Conservation (phyloP, 441 rosid genomes). For the Eutrema salsugineum region DNA sequence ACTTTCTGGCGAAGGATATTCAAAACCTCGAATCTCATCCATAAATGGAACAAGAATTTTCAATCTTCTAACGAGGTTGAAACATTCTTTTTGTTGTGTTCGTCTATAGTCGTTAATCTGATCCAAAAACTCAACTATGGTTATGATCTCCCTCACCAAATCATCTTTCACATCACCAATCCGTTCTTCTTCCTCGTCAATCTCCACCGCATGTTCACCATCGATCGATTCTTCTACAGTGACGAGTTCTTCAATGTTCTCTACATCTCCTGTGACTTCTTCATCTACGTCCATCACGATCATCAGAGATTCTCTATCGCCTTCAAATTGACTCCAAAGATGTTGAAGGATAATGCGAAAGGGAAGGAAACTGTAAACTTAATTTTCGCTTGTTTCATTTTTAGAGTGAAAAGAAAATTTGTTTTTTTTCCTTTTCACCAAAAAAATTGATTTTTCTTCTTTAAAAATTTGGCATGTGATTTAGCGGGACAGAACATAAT, state of each 20-base stretch:
- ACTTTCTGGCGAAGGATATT: slow-evolving; percentile 21
- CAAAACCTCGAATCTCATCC: slow-evolving; percentile 48
- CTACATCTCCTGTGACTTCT: slow-evolving; percentile 2
- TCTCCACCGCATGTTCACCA: not conserved
- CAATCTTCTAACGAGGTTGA: slow-evolving; percentile 48
- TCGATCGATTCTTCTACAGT: not conserved
- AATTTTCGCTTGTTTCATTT: slow-evolving; percentile 20
- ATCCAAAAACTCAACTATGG: slow-evolving; percentile 36
- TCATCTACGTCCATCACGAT: slow-evolving; percentile 14
- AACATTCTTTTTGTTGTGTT: slow-evolving; percentile 52
- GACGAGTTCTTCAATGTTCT: slow-evolving; percentile 1
- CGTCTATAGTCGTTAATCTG: slow-evolving; percentile 40
- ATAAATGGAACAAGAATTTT: slow-evolving; percentile 55
- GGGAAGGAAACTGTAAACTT: slow-evolving; percentile 13
- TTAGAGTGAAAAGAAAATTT: not conserved
- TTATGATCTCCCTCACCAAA: slow-evolving; percentile 32
- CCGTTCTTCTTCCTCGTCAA: not conserved
- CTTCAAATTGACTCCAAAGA: slow-evolving; percentile 12
- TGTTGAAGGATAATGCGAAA: slow-evolving; percentile 14
- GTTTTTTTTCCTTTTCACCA: not conserved
- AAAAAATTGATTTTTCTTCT: not conserved
- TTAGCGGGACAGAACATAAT: not conserved
- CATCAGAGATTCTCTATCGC: slow-evolving; percentile 18
- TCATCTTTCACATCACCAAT: slow-evolving; percentile 7
- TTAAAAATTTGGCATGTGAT: not conserved